Conservation (phyloP, 2,329 filamentous ascomycete species). For the Paramyrothecium roridum region DNA sequence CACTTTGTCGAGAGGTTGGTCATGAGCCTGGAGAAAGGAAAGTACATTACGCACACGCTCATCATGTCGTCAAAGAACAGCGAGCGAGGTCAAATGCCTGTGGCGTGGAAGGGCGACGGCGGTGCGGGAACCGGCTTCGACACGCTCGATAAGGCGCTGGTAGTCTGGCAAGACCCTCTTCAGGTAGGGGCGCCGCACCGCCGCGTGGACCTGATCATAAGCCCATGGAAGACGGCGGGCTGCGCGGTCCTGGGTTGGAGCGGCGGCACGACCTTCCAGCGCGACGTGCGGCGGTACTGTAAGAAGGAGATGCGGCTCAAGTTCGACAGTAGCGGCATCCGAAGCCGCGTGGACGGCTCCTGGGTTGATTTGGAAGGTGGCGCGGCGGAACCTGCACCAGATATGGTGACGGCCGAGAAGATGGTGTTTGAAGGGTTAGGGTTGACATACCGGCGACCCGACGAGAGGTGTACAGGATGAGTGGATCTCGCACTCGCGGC, state of each 20-base stretch:
- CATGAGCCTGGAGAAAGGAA: conserved; percentile 61
- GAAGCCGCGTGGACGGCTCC: conserved; percentile 60
- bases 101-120: conserved; percentile 47
- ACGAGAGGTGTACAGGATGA: conserved; percentile 65
- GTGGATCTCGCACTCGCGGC: too few relatives aligned
- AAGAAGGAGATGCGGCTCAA: conserved; percentile 71
- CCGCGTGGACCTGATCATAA: conserved; percentile 88
- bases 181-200: conserved; percentile 55
- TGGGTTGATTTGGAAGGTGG: conserved; percentile 62
- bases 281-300: conserved; percentile 79
- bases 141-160: conserved; percentile 83
- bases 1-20: conserved; percentile 74
- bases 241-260: conserved; percentile 89
- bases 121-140: conserved; percentile 66
- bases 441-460: conserved; percentile 62
- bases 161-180: conserved; percentile 71
- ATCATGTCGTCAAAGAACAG: conserved; percentile 67
- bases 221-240: conserved; percentile 83
- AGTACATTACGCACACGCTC: conserved; percentile 80
- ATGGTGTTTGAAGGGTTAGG: conserved; percentile 76
- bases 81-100: conserved; percentile 63
- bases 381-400: conserved; percentile 43
- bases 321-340: conserved; percentile 87
- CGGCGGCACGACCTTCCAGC: conserved; percentile 83
- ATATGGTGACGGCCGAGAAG: conserved; percentile 72